Evolutionary conservation across 169 alveolate genomes (phyloP), one percentile per base, ranked within the genome.

Genomic region (Cryptosporidium sp.): DNA sequence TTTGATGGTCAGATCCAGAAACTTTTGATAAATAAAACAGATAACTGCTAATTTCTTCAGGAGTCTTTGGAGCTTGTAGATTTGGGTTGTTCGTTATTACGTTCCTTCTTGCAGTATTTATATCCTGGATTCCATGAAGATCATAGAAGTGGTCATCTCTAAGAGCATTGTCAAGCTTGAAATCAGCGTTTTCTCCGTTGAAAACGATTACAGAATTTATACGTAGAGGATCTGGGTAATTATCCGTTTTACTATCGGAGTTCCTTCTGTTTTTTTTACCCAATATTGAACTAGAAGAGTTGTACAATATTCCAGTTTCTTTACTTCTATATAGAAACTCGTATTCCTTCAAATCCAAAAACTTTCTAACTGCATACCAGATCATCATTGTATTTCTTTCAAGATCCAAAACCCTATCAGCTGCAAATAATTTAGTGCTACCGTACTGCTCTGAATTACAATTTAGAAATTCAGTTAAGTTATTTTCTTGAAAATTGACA

Each of bases 281-380:
- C 10, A 73, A 56, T 33, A 73, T 16, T 42, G 75, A 48, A 21
- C 37, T 62, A n/a, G 51, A 33, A 0, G 89, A 80, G 39, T 29
- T 42, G 60, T 37, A 80, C 8, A 61, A 14, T 21, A 56, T 16
- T 23, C 56, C 73, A 26, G 37, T 80, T 23, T 80, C 68, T 21
- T 67, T 80, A 7, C 56, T 62, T 80, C 56, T 80, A 29, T 61
- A 80, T 42, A 60, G 14, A 65, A 60, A 62, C 62, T 80, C 89
- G 21, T 70, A 37, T 23, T 37, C 39, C 23, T 44, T 45, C 16
- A 65, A 39, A 37, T 39, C 60, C 35, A 80, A 62, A 39, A 80
- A 80, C 31, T 80, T 80, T 6, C 89, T 58, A 5, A 80, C 75
- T 9, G 89, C 72, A 42, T 80, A 80, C 89, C 89, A 80, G 2